Base-by-base conservation (phyloP, 495 filamentous ascomycete species). In the Tuber borchii region DNA sequence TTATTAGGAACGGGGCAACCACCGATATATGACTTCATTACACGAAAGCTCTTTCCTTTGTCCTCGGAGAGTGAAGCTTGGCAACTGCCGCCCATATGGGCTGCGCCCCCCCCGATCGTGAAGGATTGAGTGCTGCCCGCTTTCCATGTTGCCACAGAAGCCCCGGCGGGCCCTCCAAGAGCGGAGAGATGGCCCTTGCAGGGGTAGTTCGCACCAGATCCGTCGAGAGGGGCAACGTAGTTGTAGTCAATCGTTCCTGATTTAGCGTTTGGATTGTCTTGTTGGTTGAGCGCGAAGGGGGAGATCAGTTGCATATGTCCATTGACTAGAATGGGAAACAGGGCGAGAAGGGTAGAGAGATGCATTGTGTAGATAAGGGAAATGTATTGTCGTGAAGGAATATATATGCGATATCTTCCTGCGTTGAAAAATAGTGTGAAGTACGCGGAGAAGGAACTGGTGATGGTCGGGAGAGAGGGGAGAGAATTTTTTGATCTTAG, bases 181-280 rank as follows among this genome's bases (percentile, higher is more conserved):
- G 87, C 84, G 34, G 84, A 84, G 39, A 89, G 87, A 80, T 91
- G 89, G 22, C 88, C 88, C 85, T 91, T 91, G 87, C 91, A 92
- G 7, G 90, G 89, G 81, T 86, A 92, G 82, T 90, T 84, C 39
- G 85, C 83, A 16, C 88, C 87, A 69, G 76, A 77, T 6, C 72
- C 73, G 45, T 19, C 56, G 26, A 65, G 56, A 4, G 90, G 90
- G 8, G 86, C 80, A 2, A 87, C 88, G 83, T 89, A 88, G 77
- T 83, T 81, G 83, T 88, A 90, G 84, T 91, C 88, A 79, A 87
- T 87, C 75, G 84, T 84, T 40, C 73, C 86, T 79, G 51, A 72
- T 71, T 80, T 77, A 26, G 85, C 83, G 75, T 86, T 83, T 17
- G 86, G 85, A 86, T 89, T 90, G 80, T 75, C 83, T 81, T 87